Base-by-base conservation (phyloP, 2,329 filamentous ascomycete species). In the Zasmidium cellare region DNA sequence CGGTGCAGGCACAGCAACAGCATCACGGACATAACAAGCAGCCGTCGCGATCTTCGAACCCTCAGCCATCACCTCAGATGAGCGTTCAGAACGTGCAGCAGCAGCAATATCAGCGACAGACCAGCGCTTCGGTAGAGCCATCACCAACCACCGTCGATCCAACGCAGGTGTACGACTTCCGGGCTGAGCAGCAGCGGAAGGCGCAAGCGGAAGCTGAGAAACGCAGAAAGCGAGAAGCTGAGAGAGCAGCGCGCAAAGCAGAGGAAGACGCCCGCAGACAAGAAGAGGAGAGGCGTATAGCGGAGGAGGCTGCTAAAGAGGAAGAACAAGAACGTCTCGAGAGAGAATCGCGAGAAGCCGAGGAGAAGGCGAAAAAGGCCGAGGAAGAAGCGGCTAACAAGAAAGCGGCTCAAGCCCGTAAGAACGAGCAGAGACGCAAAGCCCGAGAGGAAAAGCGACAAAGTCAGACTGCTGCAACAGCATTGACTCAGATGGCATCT, bases 91-190 rank as follows among this genome's bases (percentile, higher is more conserved):
- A 56, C 25, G 24, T 50, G 31, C 57, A 51, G 50, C 60, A 59
- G 35, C 60, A 57, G 11, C 25, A 65, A 35, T 38, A 56, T 28
- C 62, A 61, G 23, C 60, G 67, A 35, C 69, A 69, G 49, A 52
- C 62, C 25, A 69, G 65, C 55, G 62, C 60, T 12, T 69, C 71
- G 16, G 67, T 67, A 7, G 67, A 68, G 54, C 57, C 74, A 52
- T 61, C 72, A 19, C 74, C 76, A 3, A 75, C 69, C 2, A 83
- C 80, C 1, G 79, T 84, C 19, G 79, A 83, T 66, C 81, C 82
- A 2, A 80, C 74, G 47, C 78, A 80, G 48, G 79, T 83, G 2
- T 84, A 83, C 59, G 80, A 84, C 57, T 79, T 80, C 2, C 82
- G 78, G 69, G 77, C 77, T 2, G 77, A 80, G 58, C 76, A 79